Base-by-base conservation (phyloP, 139 green algal genomes). In the Parachlorella kessleri region DNA sequence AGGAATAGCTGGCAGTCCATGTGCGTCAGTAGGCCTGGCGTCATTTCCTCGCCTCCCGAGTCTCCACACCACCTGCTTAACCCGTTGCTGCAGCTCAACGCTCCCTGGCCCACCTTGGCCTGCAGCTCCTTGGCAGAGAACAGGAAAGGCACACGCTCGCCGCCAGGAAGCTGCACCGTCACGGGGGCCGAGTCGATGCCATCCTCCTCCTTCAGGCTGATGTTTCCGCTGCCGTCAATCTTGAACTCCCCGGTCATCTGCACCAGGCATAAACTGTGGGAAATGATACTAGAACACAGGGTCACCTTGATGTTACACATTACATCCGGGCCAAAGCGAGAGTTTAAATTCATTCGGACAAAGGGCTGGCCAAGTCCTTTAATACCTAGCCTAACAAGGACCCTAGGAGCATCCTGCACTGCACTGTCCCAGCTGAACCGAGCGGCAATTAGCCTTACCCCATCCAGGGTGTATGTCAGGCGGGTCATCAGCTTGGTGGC, bases 401-500 rank as follows among this genome's bases (percentile, higher is more conserved):
- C n/a, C n/a, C n/a, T n/a, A n/a, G n/a, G n/a, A n/a, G n/a, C n/a
- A n/a, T n/a, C n/a, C n/a, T n/a, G n/a, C n/a, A n/a, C n/a, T n/a
- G n/a, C n/a, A n/a, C n/a, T n/a, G n/a, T n/a, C n/a, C n/a, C n/a
- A n/a, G n/a, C n/a, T n/a, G n/a, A n/a, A n/a, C n/a, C n/a, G n/a
- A n/a, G n/a, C n/a, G n/a, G n/a, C n/a, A n/a, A n/a, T n/a, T 28
- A 59, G 48, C 48, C 72, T 72, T 74, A 93, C 90, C 84, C 93
- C 91, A 77, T 99, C 97, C 83, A 99, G 90, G 36, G 97, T 99
- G 95, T 99, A 99, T 76, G 97, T 99, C 66, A 99, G 87, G 53
- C 97, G 91, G 36, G 97, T 99, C 92, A 99, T 98, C n/a, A 99
- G 92, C 93, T 97, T 98, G 72, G 97, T 99, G 81, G 95, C 91